Evolutionary conservation across 2,329 filamentous ascomycete genomes (phyloP).

Genomic region (Trichophyton schoenleinii): DNA sequence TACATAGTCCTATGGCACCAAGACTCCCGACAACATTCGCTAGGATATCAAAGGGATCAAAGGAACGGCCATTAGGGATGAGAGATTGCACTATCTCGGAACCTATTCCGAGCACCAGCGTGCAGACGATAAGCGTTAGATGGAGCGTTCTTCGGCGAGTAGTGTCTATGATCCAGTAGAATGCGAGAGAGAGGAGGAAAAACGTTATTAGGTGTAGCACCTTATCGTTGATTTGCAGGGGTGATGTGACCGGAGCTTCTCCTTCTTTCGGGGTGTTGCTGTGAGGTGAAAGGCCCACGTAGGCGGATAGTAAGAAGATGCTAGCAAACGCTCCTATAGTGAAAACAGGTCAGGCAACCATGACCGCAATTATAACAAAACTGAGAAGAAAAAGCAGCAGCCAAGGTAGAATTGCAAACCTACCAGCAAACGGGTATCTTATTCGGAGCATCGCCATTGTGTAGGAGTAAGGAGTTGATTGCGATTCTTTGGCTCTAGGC

Average conservation of each 20-base stretch:
- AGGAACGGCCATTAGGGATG: conserved; percentile 58
- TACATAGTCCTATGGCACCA: conserved; percentile 58
- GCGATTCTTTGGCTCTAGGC: background rate
- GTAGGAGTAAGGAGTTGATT: background rate
- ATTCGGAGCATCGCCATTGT: conserved; percentile 54
- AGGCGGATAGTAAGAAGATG: conserved; percentile 63
- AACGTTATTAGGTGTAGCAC: conserved; percentile 76
- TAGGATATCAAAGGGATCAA: conserved; percentile 73
- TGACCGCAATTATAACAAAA: background rate
- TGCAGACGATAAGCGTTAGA: conserved; percentile 69
- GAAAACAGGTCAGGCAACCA: background rate
- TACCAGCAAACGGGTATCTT: conserved; percentile 78
- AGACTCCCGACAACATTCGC: conserved; percentile 76
- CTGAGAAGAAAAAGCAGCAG: too few relatives aligned
- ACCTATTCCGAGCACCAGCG: conserved; percentile 45
- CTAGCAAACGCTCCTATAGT: conserved; percentile 49
- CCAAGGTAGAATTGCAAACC: conserved; percentile 17
- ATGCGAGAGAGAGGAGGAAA: conserved; percentile 68
- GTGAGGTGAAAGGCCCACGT: conserved; percentile 59
- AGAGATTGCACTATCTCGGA: conserved; percentile 48
- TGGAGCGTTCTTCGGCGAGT: conserved; percentile 73
- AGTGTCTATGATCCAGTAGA: conserved; percentile 97
- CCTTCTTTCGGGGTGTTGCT: conserved; percentile 22
- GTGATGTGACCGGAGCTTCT: conserved; percentile 28
- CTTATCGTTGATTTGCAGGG: conserved; percentile 69